A percentile compares a stretch with the other conserved stretches of the same genome.
phyloP scores from a whole-genome alignment of 139 green algal genomes.

The Chlamydomonas eustigma region DNA sequence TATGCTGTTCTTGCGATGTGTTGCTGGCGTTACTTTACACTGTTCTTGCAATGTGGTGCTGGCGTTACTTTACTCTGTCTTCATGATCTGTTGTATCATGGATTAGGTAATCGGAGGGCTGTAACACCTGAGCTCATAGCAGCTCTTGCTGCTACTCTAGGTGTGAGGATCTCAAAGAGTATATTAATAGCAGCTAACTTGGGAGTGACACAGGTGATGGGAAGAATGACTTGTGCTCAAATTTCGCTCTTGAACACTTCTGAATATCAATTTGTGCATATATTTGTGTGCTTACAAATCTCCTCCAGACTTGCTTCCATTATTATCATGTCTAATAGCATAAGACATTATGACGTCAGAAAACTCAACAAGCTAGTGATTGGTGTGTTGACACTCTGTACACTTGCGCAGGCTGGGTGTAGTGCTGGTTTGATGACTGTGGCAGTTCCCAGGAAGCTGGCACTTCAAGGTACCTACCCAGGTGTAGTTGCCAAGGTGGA shows the following conservation, averaged over 20 bases:
- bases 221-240: no score
- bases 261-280: no score
- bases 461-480: not conserved
- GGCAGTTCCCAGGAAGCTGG: not conserved
- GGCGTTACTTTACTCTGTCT: not conserved
- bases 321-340: no score
- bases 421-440: constrained; percentile 6
- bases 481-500: constrained; percentile 4
- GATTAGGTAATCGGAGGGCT: not conserved
- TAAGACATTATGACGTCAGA: no score
- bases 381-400: not conserved
- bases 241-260: no score
- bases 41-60: no score
- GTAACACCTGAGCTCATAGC: not conserved
- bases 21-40: no score
- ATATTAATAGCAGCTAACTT: not conserved
- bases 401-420: not conserved
- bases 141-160: not conserved
- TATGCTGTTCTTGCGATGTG: no score
- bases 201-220: not conserved
- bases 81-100: not conserved
- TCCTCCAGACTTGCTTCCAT: no score
- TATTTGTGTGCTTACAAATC: no score
- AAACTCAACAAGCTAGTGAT: no score
- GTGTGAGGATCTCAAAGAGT: not conserved